phyloP scores from a whole-genome alignment of 78 protist genomes.

The Planoprotostelium fungivorum region DNA sequence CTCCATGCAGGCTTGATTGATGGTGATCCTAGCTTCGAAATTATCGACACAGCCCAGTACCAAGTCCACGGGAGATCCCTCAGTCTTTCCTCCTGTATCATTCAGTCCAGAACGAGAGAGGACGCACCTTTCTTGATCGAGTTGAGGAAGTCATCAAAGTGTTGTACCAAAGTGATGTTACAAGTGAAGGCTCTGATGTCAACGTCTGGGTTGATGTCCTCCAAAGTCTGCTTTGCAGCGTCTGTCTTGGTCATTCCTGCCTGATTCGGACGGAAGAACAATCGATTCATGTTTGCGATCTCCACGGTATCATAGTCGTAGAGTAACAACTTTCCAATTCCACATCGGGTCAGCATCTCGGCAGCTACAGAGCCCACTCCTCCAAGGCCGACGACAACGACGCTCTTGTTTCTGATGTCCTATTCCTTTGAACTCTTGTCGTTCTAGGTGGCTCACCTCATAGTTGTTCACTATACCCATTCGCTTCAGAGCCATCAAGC shows the following conservation, averaged over 20 bases:
- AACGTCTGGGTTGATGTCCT: slow-evolving; percentile 93
- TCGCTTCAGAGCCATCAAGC: slow-evolving; percentile 91
- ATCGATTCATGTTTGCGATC: slow-evolving; percentile 95
- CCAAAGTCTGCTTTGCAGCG: slow-evolving; percentile 82
- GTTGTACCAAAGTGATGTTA: slow-evolving; percentile 87
- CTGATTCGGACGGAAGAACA: slow-evolving; percentile 93
- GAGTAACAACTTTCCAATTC: slow-evolving; percentile 94
- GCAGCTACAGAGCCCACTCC: slow-evolving; percentile 95
- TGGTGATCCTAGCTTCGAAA: slow-evolving; percentile 81
- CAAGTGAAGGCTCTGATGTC: slow-evolving; percentile 60
- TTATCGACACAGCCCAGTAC: slow-evolving; percentile 96
- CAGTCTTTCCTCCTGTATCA: not conserved
- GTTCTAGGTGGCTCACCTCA: slow-evolving; percentile 41
- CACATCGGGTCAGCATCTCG: slow-evolving; percentile 97
- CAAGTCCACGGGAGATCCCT: slow-evolving; percentile 64
- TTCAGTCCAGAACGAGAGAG: not conserved
- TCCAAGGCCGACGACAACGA: slow-evolving; percentile 91
- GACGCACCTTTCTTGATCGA: slow-evolving; percentile 64
- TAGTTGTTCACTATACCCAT: slow-evolving; percentile 96
- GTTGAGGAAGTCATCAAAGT: slow-evolving; percentile 69
- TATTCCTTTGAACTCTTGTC: slow-evolving; percentile 5
- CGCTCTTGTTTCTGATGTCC: slow-evolving; percentile 71
- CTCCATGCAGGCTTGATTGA: slow-evolving; percentile 68
- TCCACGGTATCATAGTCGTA: slow-evolving; percentile 97
- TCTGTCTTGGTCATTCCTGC: slow-evolving; percentile 80